A percentile compares a stretch with the other conserved stretches of the same genome.
phyloP scores from a whole-genome alignment of 345 rosid species.

The Lenwebbia sp. region DNA sequence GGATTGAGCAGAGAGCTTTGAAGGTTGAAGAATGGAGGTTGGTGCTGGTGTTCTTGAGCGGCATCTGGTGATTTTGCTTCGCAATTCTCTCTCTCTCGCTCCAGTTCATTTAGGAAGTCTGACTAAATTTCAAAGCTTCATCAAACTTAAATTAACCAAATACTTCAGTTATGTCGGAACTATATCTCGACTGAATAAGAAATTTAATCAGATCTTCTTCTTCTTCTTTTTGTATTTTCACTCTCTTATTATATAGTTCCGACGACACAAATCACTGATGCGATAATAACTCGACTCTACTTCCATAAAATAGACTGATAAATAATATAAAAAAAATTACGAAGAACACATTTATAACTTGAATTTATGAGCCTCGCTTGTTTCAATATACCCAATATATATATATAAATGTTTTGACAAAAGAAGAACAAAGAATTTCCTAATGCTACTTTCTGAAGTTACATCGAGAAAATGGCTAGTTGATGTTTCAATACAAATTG shows the following conservation, averaged over 20 bases:
- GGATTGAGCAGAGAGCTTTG: conserved; percentile 6
- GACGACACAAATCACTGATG: too few species aligned
- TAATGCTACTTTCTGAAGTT: too few species aligned
- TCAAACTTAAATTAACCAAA: neutral
- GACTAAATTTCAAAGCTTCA: neutral
- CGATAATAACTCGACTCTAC: too few species aligned
- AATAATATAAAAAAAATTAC: too few species aligned
- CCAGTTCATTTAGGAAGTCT: neutral
- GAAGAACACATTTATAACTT: too few species aligned
- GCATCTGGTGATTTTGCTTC: conserved; percentile 8
- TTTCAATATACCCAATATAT: too few species aligned
- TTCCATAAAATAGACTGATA: too few species aligned
- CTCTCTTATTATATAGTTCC: neutral
- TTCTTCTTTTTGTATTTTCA: rapidly evolving
- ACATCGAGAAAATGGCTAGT: too few species aligned
- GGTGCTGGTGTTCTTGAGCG: conserved; percentile 11
- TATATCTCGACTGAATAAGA: neutral
- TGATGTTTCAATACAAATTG: too few species aligned
- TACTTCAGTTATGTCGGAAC: neutral
- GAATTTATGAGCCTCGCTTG: too few species aligned
- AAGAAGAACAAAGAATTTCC: too few species aligned
- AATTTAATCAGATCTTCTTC: neutral
- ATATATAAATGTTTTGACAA: too few species aligned
- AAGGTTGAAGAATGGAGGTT: conserved; percentile 1
- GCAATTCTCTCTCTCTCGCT: neutral